Percentiles rank a stretch among this genome's conserved stretches.
These are phyloP conservation scores for Tephrocybe rancida DNA, from an alignment of 768 basidiomycete species.

Conservation along the genomic window DNA sequence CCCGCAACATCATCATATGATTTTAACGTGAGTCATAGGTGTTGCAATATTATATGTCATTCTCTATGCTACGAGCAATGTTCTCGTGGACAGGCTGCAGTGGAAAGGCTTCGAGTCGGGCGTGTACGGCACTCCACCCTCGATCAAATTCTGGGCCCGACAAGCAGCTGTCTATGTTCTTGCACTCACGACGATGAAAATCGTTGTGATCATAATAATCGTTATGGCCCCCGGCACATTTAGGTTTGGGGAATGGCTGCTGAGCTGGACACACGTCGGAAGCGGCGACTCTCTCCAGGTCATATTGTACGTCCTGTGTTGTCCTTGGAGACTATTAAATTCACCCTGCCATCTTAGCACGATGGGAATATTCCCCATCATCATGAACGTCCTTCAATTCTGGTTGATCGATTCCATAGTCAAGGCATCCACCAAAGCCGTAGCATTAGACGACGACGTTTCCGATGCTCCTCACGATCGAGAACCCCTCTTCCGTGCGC, in stretches of 20 bases:
- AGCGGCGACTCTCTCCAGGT: slow-evolving; percentile 70
- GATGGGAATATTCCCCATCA: slow-evolving; percentile 90
- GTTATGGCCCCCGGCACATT: slow-evolving; percentile 72
- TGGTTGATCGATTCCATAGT: slow-evolving; percentile 95
- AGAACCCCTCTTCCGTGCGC: slow-evolving; percentile 63
- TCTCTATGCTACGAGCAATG: slow-evolving; percentile 62
- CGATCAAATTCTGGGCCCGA: slow-evolving; percentile 67
- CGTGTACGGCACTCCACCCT: slow-evolving; percentile 86
- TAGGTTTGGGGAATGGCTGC: slow-evolving; percentile 80
- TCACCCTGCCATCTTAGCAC: slow-evolving; percentile 46
- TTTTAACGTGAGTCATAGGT: slow-evolving; percentile 47
- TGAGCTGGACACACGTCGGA: slow-evolving; percentile 74
- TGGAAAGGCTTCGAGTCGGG: slow-evolving; percentile 85
- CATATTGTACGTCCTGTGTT: slow-evolving; percentile 63
- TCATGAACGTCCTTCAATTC: slow-evolving; percentile 91
- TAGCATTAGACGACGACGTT: slow-evolving; percentile 41
- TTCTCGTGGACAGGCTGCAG: slow-evolving; percentile 64
- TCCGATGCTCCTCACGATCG: slow-evolving; percentile 43
- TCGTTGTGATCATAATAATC: slow-evolving; percentile 81
- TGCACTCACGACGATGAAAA: slow-evolving; percentile 85
- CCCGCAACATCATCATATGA: neutral
- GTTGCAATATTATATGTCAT: slow-evolving; percentile 81
- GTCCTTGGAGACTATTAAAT: neutral
- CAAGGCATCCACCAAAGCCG: slow-evolving; percentile 57
- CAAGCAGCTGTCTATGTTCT: slow-evolving; percentile 84